Evolutionary conservation across 106 monocot species (phyloP).

Genomic region (Apostasia shenzhenica): DNA sequence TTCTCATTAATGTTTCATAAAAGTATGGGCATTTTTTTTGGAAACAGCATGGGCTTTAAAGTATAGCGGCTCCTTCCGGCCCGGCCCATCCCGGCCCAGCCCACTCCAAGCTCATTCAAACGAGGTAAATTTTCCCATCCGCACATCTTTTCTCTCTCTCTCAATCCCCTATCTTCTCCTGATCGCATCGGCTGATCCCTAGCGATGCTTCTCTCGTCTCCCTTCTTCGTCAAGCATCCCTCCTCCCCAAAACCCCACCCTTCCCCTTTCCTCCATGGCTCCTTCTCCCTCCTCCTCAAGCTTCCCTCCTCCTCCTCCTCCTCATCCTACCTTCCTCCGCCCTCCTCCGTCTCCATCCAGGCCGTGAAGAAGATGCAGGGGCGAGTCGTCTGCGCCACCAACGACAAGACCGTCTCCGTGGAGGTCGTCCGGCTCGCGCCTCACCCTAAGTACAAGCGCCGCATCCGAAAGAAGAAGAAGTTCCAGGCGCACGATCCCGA

Average conservation of each 20-base stretch:
- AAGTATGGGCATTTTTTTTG: no score
- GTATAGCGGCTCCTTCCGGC: no score
- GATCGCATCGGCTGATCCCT: no score
- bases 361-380: slow-evolving; percentile 75
- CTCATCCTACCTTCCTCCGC: not conserved
- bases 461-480: slow-evolving; percentile 66
- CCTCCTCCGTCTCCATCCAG: slow-evolving; percentile 32
- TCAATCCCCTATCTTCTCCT: not conserved
- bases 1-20: no score
- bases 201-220: slow-evolving; percentile 30
- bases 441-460: slow-evolving; percentile 89
- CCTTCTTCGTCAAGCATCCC: slow-evolving; percentile 10
- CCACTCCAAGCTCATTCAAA: no score
- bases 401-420: slow-evolving; percentile 89
- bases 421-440: slow-evolving; percentile 70
- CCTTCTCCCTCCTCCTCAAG: slow-evolving; percentile 3
- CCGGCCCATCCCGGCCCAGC: no score
- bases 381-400: slow-evolving; percentile 56
- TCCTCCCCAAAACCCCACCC: slow-evolving; percentile 16
- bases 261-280: slow-evolving; percentile 48
- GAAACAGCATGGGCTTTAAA: no score
- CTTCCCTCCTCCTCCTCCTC: slow-evolving; percentile 2
- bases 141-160: not conserved
- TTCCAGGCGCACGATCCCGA: slow-evolving; percentile 94
- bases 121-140: not conserved